A percentile compares a stretch with the other conserved stretches of the same genome.
Evolutionary conservation across 257 asterid species (phyloP).

Genomic region (Haberlea rhodopensis): DNA sequence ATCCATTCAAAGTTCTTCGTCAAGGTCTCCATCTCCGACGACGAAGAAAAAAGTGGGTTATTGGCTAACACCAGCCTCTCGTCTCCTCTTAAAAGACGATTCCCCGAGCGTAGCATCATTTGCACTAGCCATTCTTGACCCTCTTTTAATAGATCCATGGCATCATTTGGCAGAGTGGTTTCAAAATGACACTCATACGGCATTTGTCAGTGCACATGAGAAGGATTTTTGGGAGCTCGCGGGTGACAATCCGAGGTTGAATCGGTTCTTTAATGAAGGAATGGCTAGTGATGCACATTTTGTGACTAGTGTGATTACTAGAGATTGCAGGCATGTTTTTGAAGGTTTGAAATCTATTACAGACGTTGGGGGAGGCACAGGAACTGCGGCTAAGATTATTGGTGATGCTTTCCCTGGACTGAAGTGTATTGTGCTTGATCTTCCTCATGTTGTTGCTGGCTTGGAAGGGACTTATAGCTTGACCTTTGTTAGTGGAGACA

Average conservation of each 20-base stretch:
- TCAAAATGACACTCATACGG: not conserved
- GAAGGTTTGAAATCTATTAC: conserved; percentile 31
- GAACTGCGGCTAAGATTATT: conserved; percentile 20
- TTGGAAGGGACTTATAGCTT: not conserved
- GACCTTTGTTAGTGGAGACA: conserved; percentile 23
- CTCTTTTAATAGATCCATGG: conserved; percentile 13
- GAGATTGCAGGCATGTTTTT: conserved; percentile 26
- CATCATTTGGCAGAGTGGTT: conserved; percentile 31
- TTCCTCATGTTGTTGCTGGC: conserved; percentile 22
- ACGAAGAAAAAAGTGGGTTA: conserved; percentile 16
- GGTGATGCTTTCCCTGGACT: conserved; percentile 17
- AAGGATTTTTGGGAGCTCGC: conserved; percentile 15
- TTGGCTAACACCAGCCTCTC: conserved; percentile 27
- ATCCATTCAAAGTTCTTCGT: conserved; percentile 24
- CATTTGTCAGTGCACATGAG: conserved; percentile 28
- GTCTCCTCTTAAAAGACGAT: conserved; percentile 21
- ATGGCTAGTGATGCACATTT: conserved; percentile 35
- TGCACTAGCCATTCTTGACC: conserved; percentile 15
- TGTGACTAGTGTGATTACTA: conserved; percentile 5
- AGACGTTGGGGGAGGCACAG: conserved; percentile 39
- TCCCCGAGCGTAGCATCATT: conserved; percentile 2
- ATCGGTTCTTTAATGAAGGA: conserved; percentile 28
- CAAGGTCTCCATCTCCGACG: not conserved
- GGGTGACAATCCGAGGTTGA: conserved; percentile 18
- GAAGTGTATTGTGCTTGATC: conserved; percentile 22